Evolutionary conservation across 192 early-diverging fungal species (phyloP), one percentile per base, ranked within the genome.

Genomic region (Chytriomyces sp.): DNA sequence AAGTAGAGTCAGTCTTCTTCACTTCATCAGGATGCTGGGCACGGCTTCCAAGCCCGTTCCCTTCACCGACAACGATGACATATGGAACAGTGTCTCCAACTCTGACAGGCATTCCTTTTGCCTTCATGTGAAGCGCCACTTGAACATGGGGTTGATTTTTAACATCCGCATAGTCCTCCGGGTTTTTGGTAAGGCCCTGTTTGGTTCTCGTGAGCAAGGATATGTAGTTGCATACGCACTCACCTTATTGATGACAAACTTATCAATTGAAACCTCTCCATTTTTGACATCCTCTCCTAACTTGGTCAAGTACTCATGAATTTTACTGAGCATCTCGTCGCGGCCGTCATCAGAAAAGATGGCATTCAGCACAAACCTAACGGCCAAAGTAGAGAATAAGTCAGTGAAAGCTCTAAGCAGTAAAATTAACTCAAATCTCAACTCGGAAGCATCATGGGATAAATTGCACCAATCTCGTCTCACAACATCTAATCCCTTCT

Each of bases 381-480:
- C 17, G 25, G 14, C 61, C 57, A 79, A 49, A 49, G 14, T n/a
- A 49, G 74, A 70, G 26, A 73, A 33, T 7, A n/a, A 58, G 0
- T 25, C 41, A 49, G 41, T n/a, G 41, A 49, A n/a, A 49, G n/a
- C 7, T 19, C 0, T n/a, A n/a, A n/a, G n/a, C 41, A 1, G 5
- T 22, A 58, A 77, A 77, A 6, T 1, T 75, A 81, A 52, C 7
- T 5, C 8, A 53, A 32, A 59, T 69, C 44, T 62, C 62, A 32
- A 82, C 75, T 53, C 44, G 32, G 94, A 96, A 3, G 91, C 94
- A 57, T 98, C 94, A 58, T 93, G 91, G 40, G 92, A 92, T 53
- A 99, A 82, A 1, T 83, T 94, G 81, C 95, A 98, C 96, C 96
- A 99, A 83, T 99, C 98, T 59, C 98, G 83, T 64, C 98, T 86